Evolutionary conservation across 495 filamentous ascomycete species (phyloP), one percentile per base, ranked within the genome.

Genomic region (Oidiodendron maius): DNA sequence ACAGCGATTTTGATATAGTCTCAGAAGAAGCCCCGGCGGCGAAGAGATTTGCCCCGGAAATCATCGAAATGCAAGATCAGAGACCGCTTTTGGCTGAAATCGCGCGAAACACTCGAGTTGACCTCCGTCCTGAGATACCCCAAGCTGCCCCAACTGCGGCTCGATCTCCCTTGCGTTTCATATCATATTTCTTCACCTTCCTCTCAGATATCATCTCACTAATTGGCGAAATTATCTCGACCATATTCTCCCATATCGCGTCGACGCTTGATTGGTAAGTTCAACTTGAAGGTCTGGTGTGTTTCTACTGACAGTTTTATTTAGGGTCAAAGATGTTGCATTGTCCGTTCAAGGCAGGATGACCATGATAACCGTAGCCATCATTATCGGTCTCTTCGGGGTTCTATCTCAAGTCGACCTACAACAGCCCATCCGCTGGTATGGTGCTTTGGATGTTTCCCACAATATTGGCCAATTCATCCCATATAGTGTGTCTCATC

Each of bases 401-500:
- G 4, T 18, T 2, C 18, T 35, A 25, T 17, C 26, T 30, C 26
- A 30, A 30, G 12, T 30, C 5, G 12, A 30, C 26, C 5, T 12
- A 30, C n/a, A n/a, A n/a, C 17, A 15, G 25, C 21, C 8, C 43
- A 9, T 28, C 18, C 51, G 34, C 5, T 49, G 18, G n/a, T 49
- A 59, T 52, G 56, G 52, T 5, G 5, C 26, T 30, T 25, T 46
- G 13, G 48, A 52, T 24, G 1, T 59, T 1, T 17, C 23, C 13
- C 37, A 59, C 28, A 52, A 56, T n/a, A 44, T 60, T 36, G 53
- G 57, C 18, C 54, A 56, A 40, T 50, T 55, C 20, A 40, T 61
- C 37, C 58, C 58, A 2, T 49, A 50, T 15, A n/a, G 25, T 3
- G 6, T 57, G 17, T 36, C 47, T 6, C 45, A 59, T 40, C 56